Percentiles rank a stretch among this genome's conserved stretches.
phyloP scores from a whole-genome alignment of 768 basidiomycete genomes.

The Boletus subcaerulescens region DNA sequence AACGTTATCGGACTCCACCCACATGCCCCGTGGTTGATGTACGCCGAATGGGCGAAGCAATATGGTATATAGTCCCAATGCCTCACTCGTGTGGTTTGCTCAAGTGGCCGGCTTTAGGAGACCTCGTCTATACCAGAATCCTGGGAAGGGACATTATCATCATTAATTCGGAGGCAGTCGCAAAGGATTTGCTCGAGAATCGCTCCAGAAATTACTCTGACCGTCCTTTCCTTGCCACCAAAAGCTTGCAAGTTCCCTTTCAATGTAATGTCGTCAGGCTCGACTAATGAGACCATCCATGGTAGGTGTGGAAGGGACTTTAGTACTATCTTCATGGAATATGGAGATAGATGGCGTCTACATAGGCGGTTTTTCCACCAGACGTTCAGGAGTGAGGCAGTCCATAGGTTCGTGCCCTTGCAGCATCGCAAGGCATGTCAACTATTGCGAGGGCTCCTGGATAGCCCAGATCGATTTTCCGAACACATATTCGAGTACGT shows the following conservation, averaged over 20 bases:
- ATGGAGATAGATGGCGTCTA: conserved; percentile 34
- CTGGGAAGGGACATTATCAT: conserved; percentile 46
- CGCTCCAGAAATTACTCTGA: conserved; percentile 50
- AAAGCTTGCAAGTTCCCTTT: conserved; percentile 3
- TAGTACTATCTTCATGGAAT: conserved; percentile 25
- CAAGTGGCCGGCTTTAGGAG: conserved; percentile 25
- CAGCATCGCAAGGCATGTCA: conserved; percentile 30
- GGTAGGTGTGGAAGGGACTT: conserved; percentile 20
- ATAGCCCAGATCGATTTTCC: conserved; percentile 31
- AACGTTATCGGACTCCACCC: conserved; percentile 34
- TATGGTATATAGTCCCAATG: conserved; percentile 27
- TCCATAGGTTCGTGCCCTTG: conserved; percentile 28
- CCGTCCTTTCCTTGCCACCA: conserved; percentile 36
- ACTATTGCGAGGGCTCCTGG: conserved; percentile 33
- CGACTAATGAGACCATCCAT: neutral
- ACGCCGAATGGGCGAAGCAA: conserved; percentile 37
- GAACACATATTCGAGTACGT: conserved; percentile 35
- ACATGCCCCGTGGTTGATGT: conserved; percentile 34
- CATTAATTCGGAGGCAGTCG: conserved; percentile 43
- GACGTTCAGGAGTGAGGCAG: conserved; percentile 21
- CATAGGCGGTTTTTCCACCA: conserved; percentile 30
- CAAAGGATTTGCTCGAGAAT: conserved; percentile 45
- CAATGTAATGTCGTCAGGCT: neutral
- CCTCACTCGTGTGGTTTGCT: neutral
- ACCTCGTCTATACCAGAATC: conserved; percentile 47